Evolutionary conservation across 345 rosid species (phyloP), one percentile per base, ranked within the genome.

Genomic region (Leavenworthia alabamica): DNA sequence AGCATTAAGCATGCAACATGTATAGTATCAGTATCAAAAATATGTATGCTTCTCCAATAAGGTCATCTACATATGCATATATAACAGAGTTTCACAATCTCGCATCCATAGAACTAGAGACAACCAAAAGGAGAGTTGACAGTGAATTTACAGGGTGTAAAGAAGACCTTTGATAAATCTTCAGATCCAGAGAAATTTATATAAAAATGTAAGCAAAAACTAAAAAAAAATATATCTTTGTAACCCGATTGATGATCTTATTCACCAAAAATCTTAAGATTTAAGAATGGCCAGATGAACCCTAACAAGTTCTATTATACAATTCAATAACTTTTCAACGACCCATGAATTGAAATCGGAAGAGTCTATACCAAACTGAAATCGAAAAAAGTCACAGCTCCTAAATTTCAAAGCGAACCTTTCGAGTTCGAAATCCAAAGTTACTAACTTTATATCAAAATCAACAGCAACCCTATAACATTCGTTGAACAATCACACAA

Each of bases 101-200:
- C 1, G 5, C 6, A 37, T 48, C 48, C 35, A 12, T 27, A 50
- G 22, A 23, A 14, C 8, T 33, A 12, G 2, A 24, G 66, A 50
- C 53, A 36, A 52, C 50, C 24, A 29, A 33, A 72, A 69, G 52
- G 33, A 72, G 70, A 72, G 56, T 75, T 41, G 52, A 67, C 77
- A 76, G 66, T 48, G 43, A 51, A 69, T 45, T 49, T 67, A 69
- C 62, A 61, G 45, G 68, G 41, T n/a, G n/a, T n/a, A 43, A 45
- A 9, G 43, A 23, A 43, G 15, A 23, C 20, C 14, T 42, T 52
- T 32, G 0, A 61, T 48, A 35, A 35, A 60, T 62, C 58, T 70
- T n/a, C 68, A 70, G 51, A 62, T 70, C 74, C 63, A 62, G 3
- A 62, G 2, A 23, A 17, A 36, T 6, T 52, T 35, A 45, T 43